Base-by-base conservation (phyloP, 306 rosid species). In the Senna tora region DNA sequence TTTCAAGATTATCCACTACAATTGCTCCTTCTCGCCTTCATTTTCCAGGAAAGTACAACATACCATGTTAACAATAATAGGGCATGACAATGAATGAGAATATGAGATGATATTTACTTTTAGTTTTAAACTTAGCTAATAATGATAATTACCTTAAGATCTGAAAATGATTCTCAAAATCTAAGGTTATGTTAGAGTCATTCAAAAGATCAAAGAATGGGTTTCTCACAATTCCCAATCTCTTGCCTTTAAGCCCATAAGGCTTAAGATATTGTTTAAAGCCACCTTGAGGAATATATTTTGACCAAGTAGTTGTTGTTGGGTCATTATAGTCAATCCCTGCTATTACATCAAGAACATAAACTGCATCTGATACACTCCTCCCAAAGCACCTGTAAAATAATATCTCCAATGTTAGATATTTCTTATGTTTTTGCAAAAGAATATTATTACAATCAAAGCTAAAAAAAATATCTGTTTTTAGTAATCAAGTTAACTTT, bases 301-400 rank as follows among this genome's bases (percentile, higher is more conserved):
- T 71, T 25, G 83, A 84, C 8, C 65, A 15, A 4, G 33, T 50
- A 60, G 32, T 43, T 15, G 49, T 73, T 33, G 79, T 72, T 51
- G 82, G 82, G 4, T 88, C 87, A 5, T 79, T 60, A 51, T 25
- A 7, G 69, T 84, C 87, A 8, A 38, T 12, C 60, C 89, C 89
- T 16, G 50, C 86, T 65, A 86, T 86, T n/a, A 22, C 79, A 3
- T 86, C 89, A 62, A 88, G 90, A 73, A 88, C 86, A 47, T 75
- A 34, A 28, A 75, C 80, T 0, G 79, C 84, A 80, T 88, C 87
- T 9, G 77, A 32, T 1, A 88, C 83, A 7, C 81, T 88, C 71
- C 88, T 85, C 1, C 83, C 51, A 17, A 81, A 64, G 19, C 87
- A 74, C 59, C 90, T 85, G 61, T 7, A 36, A 69, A 63, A 16